Evolutionary conservation across 129 eudicot genomes (phyloP).

Genomic region (Tagetes erecta): DNA sequence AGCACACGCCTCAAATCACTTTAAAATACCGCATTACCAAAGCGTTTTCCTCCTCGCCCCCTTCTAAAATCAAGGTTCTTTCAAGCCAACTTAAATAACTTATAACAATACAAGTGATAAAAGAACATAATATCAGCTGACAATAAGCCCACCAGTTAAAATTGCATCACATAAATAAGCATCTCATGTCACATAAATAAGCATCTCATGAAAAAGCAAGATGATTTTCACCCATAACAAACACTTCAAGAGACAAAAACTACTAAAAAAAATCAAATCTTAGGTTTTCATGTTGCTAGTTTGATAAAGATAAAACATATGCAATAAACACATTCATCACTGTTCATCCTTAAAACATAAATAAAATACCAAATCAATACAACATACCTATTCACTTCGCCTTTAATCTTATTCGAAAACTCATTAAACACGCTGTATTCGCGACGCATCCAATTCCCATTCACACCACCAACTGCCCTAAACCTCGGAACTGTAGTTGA

Average conservation of each 20-base stretch:
- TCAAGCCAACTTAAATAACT: neutral
- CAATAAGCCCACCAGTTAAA: constrained; percentile 10
- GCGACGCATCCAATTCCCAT: constrained; percentile 29
- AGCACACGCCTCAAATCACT: neutral
- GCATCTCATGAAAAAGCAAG: neutral
- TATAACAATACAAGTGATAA: neutral
- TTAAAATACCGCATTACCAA: neutral
- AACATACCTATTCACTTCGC: constrained; percentile 40
- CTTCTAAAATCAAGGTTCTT: neutral
- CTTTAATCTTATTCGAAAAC: constrained; percentile 44
- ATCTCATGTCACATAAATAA: too few relatives aligned
- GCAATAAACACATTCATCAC: neutral
- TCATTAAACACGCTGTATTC: constrained; percentile 44
- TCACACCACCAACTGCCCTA: constrained; percentile 26
- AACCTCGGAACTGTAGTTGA: constrained; percentile 28
- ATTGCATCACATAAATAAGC: constrained; percentile 1
- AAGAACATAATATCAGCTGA: neutral
- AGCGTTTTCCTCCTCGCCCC: neutral
- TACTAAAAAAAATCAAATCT: neutral
- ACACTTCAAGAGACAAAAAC: neutral
- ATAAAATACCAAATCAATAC: neutral
- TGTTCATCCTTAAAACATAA: constrained; percentile 1
- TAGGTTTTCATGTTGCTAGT: constrained; percentile 10
- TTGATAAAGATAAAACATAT: neutral
- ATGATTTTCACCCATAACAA: neutral